Evolutionary conservation across 768 basidiomycete genomes (phyloP), one percentile per base, ranked within the genome.

Genomic region (Favolaschia claudopus): DNA sequence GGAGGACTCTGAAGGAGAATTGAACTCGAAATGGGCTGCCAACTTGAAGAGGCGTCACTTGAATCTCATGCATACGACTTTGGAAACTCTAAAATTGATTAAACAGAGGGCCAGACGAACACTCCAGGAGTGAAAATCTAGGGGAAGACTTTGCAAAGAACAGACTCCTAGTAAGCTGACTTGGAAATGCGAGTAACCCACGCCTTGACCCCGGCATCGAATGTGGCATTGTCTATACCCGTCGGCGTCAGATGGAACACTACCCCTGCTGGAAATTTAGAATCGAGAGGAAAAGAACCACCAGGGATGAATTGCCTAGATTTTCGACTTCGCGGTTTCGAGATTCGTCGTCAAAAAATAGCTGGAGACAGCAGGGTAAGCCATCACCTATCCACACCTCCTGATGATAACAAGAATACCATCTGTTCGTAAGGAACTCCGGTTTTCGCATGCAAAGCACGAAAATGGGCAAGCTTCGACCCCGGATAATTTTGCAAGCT

Each of bases 391-490:
- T n/a, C n/a, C n/a, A n/a, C n/a, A n/a, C n/a, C n/a, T n/a, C n/a
- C n/a, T n/a, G 15, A 36, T 12, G 52, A 36, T 22, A 10, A 19
- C 53, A 37, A 27, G 4, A 77, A 20, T 42, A 88, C 90, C 92
- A 93, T 93, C 60, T 92, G 86, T 10, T 82, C 81, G 66, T 91
- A 93, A 0, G 90, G 84, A 46, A 94, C 85, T 4, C 87, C 88
- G 0, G 92, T 93, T 65, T 85, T 82, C 48, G 83, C 74, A 68
- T 92, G 88, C 20, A 95, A 67, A 47, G 82, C 79, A 69, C 82
- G 86, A 77, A 95, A 95, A 68, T 95, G 93, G 3, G 82, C 81
- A 17, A 93, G 75, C 75, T 95, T 95, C 25, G 92, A 92, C 14
- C 89, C 87, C 25, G 89, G 88, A 67, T 88, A 92, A 71, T 92